These are phyloP conservation scores for Phaeolepiota aurea DNA, from an alignment of 768 basidiomycete species.

Conservation along the genomic window DNA sequence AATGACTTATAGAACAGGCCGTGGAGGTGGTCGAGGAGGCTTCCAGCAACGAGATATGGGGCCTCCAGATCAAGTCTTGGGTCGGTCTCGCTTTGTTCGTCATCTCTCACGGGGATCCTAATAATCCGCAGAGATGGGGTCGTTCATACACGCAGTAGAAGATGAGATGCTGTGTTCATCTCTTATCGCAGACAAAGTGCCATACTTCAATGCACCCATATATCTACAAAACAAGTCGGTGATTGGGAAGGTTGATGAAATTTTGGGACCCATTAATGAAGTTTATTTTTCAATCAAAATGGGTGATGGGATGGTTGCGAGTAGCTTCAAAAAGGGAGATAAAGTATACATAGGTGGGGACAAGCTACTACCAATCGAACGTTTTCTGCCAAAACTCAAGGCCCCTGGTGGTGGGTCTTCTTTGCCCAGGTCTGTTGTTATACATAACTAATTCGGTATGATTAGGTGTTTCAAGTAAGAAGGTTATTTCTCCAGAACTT, in stretches of 20 bases:
- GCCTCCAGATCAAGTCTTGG: conserved; percentile 74
- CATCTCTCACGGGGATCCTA: conserved; percentile 1
- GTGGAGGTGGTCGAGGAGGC: conserved; percentile 64
- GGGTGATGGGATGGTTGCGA: conserved; percentile 91
- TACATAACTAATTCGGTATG: conserved; percentile 3
- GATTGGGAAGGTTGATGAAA: conserved; percentile 98
- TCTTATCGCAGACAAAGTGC: conserved; percentile 80
- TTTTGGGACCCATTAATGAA: conserved; percentile 98
- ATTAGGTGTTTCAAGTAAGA: conserved; percentile 37
- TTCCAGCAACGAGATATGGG: conserved; percentile 66
- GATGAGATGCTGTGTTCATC: conserved; percentile 97
- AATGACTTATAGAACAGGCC: conserved; percentile 21
- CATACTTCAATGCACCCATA: conserved; percentile 98
- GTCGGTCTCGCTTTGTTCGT: conserved; percentile 26
- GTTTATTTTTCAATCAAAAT: conserved; percentile 98
- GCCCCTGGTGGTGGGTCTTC: conserved; percentile 47
- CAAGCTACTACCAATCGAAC: conserved; percentile 91
- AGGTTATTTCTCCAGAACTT: no score
- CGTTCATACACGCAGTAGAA: conserved; percentile 92
- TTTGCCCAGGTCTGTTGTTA: conserved; percentile 5
- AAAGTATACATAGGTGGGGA: conserved; percentile 98
- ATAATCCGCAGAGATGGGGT: conserved; percentile 69
- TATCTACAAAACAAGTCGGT: conserved; percentile 94
- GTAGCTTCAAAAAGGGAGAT: conserved; percentile 94
- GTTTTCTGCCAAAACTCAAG: conserved; percentile 97